Base-by-base conservation (phyloP, 805 yeast species). In the Diddensiella transvaalensis region DNA sequence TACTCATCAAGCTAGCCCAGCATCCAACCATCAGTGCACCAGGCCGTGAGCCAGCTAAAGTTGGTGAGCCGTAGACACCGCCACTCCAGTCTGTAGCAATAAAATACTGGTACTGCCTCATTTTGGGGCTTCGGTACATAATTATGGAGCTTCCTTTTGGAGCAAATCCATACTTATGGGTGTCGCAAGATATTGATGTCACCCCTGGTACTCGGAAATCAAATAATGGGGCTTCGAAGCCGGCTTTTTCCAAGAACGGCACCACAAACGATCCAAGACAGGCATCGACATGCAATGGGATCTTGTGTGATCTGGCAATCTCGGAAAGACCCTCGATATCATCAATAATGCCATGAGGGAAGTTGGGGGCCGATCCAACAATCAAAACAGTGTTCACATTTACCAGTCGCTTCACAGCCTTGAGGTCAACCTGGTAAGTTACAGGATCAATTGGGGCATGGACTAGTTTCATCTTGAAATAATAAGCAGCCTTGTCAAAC, bases 121-220 rank as follows among this genome's bases (percentile, higher is more conserved):
- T 74, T 49, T 77, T 75, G 0, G 76, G 59, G 52, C 75, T 68
- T 41, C 97, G 77, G 67, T 93, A 93, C 96, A 93, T 84, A 58
- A 93, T 85, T 21, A 91, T 77, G 0, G 96, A 87, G 0, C 95
- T 84, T 6, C 99, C 99, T 67, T 91, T 91, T 35, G 99, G 99
- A 5, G 98, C 97, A 74, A 91, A 93, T 1, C 98, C 99, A 62
- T 91, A 91, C 67, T 91, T 91, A 73, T 91, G 99, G n/a, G 99
- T 91, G 65, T 91, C 99, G 69, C 98, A 93, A n/a, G 96, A 87
- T 49, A 91, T 91, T 2, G 97, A 89, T 0, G 98, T 93, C n/a
- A 93, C 98, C 26, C 75, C 93, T 0, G 87, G 84, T 2, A 88
- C 74, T 55, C 91, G 72, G 69, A 91, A 91, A 64, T 93, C 98